Evolutionary conservation across 257 asterid species (phyloP).

Genomic region (Anisodus tanguticus): DNA sequence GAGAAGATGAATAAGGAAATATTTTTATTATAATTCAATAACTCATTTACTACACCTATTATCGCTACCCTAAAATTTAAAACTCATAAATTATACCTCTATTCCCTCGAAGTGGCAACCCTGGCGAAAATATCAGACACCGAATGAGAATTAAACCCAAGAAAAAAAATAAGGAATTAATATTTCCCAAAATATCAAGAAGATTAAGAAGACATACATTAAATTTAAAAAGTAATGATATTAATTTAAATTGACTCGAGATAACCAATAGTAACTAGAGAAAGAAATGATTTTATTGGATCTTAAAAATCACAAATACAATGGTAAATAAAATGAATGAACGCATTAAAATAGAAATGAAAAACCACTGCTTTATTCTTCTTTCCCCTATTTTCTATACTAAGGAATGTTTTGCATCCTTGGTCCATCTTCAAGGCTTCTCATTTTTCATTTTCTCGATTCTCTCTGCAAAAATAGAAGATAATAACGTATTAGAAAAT

Average conservation of each 20-base stretch:
- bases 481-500: not conserved
- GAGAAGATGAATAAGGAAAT: too few relatives aligned
- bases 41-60: too few relatives aligned
- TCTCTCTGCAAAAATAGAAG: not conserved
- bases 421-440: constrained; percentile 14
- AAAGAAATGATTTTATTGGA: too few relatives aligned
- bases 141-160: too few relatives aligned
- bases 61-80: too few relatives aligned
- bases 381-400: not conserved
- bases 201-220: not conserved
- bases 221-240: too few relatives aligned
- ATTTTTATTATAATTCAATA: too few relatives aligned
- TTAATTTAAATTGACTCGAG: not conserved
- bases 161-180: too few relatives aligned
- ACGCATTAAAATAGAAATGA: not conserved
- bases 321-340: not conserved
- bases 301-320: not conserved
- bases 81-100: too few relatives aligned
- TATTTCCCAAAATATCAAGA: not conserved
- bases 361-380: not conserved
- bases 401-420: not conserved
- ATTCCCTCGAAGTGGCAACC: too few relatives aligned
- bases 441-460: not conserved
- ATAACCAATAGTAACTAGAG: not conserved
- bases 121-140: too few relatives aligned